A percentile compares a stretch with the other conserved stretches of the same genome.
Conservation (phyloP, 306 rosid genomes). For the Sophora flavescens region DNA sequence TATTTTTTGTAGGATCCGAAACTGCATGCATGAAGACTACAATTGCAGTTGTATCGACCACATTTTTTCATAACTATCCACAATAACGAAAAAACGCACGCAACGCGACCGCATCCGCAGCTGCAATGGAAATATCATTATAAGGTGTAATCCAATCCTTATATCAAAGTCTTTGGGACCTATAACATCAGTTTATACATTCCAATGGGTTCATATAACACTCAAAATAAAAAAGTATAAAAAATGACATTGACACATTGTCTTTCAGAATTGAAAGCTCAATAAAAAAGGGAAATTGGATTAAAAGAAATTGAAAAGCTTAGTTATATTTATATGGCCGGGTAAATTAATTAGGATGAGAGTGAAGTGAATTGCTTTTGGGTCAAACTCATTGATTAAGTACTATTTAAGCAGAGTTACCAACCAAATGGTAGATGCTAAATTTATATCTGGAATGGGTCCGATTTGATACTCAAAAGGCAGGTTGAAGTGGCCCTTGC, state of each 20-base stretch:
- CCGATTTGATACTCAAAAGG: conserved; percentile 57
- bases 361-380: conserved; percentile 35
- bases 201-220: no score
- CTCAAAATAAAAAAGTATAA: no score
- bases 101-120: no score
- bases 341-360: neutral
- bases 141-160: no score
- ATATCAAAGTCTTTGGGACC: no score
- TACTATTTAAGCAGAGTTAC: conserved; percentile 37
- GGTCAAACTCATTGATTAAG: conserved; percentile 46
- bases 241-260: neutral
- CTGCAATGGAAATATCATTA: no score
- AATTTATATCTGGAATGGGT: conserved; percentile 47
- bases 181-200: no score
- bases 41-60: no score
- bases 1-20: no score
- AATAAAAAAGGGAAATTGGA: conserved; percentile 8
- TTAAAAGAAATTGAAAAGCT: neutral
- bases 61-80: no score
- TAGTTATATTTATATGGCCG: neutral
- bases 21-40: no score
- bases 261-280: conserved; percentile 60
- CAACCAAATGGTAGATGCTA: conserved; percentile 45
- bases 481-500: conserved; percentile 53
- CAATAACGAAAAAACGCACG: no score